Conservation (phyloP, 495 filamentous ascomycete genomes). For the Terfezia boudieri region DNA sequence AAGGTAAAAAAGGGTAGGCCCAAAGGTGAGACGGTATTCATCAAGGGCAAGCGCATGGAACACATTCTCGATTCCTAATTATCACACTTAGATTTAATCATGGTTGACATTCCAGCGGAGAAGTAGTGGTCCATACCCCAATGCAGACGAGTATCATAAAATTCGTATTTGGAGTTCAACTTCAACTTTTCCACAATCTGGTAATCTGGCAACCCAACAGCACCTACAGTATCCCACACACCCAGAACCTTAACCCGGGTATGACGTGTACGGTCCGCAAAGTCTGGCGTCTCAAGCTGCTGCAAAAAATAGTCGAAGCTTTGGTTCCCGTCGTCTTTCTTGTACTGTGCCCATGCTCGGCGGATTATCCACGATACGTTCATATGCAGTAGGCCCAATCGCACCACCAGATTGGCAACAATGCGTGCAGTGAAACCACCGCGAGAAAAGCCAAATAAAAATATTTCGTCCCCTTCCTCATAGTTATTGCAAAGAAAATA, state of each 20-base stretch:
- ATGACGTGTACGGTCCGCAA: conserved; percentile 5
- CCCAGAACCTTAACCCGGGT: conserved; percentile 27
- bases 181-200: background rate
- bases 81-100: conserved; percentile 2
- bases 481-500: conserved; percentile 46
- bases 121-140: background rate
- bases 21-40: conserved; percentile 39
- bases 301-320: background rate
- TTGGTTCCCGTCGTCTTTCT: background rate
- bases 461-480: conserved; percentile 42
- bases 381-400: conserved; percentile 23
- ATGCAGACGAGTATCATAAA: background rate
- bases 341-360: conserved; percentile 11
- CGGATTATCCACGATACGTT: conserved; percentile 1
- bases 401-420: conserved; percentile 30
- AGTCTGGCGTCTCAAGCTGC: background rate
- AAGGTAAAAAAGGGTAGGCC: conserved; percentile 37
- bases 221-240: conserved; percentile 41
- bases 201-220: conserved; percentile 27
- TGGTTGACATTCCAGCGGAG: conserved; percentile 1
- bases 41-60: conserved; percentile 58
- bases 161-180: conserved; percentile 6
- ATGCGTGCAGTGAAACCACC: conserved; percentile 50
- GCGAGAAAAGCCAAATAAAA: conserved; percentile 48
- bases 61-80: conserved; percentile 33